Percentiles rank a stretch among this genome's conserved stretches.
Conservation (phyloP, 2,329 filamentous ascomycete species). For the Clonostachys byssicola region DNA sequence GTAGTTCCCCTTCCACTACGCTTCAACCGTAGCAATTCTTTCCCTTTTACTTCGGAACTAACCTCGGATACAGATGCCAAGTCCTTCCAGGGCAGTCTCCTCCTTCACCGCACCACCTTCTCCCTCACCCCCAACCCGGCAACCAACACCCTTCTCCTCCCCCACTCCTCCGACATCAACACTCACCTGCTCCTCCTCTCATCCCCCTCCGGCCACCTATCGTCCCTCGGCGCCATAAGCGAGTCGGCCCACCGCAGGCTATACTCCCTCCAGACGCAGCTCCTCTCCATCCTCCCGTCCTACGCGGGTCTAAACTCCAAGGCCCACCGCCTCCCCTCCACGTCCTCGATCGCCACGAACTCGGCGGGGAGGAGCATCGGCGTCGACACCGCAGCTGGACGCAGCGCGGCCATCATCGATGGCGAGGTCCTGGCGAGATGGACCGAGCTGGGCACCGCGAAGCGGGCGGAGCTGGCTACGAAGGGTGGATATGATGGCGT, state of each 20-base stretch:
- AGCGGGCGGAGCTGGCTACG: constrained; percentile 67
- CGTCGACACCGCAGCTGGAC: constrained; percentile 54
- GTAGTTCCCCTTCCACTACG: constrained; percentile 23
- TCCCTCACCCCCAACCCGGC: constrained; percentile 76
- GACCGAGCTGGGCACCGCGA: constrained; percentile 69
- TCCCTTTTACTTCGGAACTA: constrained; percentile 14
- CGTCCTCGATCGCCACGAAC: constrained; percentile 30
- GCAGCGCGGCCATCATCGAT: constrained; percentile 73
- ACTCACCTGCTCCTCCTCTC: constrained; percentile 60
- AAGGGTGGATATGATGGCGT: constrained; percentile 65
- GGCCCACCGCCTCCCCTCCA: constrained; percentile 57
- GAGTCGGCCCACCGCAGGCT: constrained; percentile 83
- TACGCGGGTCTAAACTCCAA: constrained; percentile 79
- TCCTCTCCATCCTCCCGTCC: constrained; percentile 72
- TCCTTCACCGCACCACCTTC: constrained; percentile 86
- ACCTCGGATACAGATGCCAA: constrained; percentile 66
- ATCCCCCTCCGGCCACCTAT: constrained; percentile 72
- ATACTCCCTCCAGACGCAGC: constrained; percentile 73
- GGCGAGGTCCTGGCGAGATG: constrained; percentile 72
- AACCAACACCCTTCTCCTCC: constrained; percentile 71
- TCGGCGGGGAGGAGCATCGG: constrained; percentile 37
- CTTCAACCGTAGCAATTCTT: background rate
- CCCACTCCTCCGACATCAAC: constrained; percentile 51
- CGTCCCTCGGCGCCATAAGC: constrained; percentile 70
- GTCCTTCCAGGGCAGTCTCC: constrained; percentile 81